Evolutionary conservation across 805 yeast genomes (phyloP).

Genomic region (Spathaspora gorwiae): DNA sequence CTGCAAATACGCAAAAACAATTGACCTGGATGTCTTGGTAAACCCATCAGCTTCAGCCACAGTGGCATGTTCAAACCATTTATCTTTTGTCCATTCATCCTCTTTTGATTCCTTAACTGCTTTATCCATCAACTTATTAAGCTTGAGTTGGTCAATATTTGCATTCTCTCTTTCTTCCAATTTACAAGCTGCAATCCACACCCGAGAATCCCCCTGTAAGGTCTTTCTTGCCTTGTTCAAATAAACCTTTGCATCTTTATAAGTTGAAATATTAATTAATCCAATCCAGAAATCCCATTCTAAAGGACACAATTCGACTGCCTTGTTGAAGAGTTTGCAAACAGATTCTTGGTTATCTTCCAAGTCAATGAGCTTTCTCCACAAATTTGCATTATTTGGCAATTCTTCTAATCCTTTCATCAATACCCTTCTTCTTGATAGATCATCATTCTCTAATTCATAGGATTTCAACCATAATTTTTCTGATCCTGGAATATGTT

Average conservation of each 20-base stretch:
- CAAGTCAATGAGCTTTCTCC: slow-evolving; percentile 60
- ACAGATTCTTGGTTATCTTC: slow-evolving; percentile 53
- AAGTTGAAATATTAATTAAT: slow-evolving; percentile 43
- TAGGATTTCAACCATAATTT: slow-evolving; percentile 71
- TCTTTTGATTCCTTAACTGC: slow-evolving; percentile 41
- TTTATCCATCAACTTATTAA: slow-evolving; percentile 45
- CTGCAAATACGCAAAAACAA: slow-evolving; percentile 43
- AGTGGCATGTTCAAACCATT: slow-evolving; percentile 58
- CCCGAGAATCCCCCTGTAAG: slow-evolving; percentile 41
- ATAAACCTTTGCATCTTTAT: slow-evolving; percentile 47
- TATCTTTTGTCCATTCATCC: slow-evolving; percentile 26
- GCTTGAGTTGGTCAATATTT: slow-evolving; percentile 38
- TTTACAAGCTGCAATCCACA: slow-evolving; percentile 70
- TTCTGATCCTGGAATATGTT: slow-evolving; percentile 50
- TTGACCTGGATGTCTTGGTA: slow-evolving; percentile 46
- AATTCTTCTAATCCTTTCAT: slow-evolving; percentile 67
- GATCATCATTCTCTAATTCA: slow-evolving; percentile 55
- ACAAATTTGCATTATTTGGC: slow-evolving; percentile 55
- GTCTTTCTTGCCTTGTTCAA: slow-evolving; percentile 59
- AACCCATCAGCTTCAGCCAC: slow-evolving; percentile 47
- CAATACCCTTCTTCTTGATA: slow-evolving; percentile 52
- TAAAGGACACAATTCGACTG: slow-evolving; percentile 63
- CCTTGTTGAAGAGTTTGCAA: slow-evolving; percentile 52
- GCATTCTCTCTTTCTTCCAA: slow-evolving; percentile 56
- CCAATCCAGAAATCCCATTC: slow-evolving; percentile 65